phyloP scores from a whole-genome alignment of 345 rosid genomes.

The Eucalyptus curtisii region DNA sequence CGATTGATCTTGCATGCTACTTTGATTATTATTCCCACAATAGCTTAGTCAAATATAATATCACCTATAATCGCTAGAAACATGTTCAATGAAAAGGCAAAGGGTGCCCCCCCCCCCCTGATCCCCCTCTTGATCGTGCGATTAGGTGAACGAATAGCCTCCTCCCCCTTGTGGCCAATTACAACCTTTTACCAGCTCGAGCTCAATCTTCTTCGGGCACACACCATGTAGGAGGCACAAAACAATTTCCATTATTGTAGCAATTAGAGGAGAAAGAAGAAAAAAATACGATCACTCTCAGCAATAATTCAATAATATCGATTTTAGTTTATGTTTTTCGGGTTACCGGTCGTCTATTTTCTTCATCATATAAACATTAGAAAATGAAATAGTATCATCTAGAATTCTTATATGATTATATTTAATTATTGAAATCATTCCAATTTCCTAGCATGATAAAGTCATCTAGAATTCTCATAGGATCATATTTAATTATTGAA shows the following conservation, averaged over 20 bases:
- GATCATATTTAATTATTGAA: too few relatives aligned
- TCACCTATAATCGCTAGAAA: neutral
- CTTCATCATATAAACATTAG: fast-evolving
- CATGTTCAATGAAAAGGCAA: neutral
- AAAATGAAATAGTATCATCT: neutral
- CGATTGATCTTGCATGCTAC: neutral
- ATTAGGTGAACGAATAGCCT: neutral
- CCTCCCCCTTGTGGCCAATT: neutral
- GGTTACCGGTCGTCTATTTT: fast-evolving
- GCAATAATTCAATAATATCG: neutral
- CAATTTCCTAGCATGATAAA: neutral
- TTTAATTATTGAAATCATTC: neutral
- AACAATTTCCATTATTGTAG: neutral
- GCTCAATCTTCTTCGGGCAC: neutral
- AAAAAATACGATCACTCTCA: neutral
- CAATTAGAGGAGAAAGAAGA: neutral
- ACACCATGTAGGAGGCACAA: neutral
- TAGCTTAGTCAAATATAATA: neutral
- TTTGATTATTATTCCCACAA: neutral
- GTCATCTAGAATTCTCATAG: too few relatives aligned
- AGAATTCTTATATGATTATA: neutral
- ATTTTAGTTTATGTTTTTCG: neutral
- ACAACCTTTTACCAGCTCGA: neutral
- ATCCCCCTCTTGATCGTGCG: neutral
- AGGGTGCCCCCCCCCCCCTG: too few relatives aligned